Conservation (phyloP, 768 basidiomycete genomes). For the Solioccasus polychromus region DNA sequence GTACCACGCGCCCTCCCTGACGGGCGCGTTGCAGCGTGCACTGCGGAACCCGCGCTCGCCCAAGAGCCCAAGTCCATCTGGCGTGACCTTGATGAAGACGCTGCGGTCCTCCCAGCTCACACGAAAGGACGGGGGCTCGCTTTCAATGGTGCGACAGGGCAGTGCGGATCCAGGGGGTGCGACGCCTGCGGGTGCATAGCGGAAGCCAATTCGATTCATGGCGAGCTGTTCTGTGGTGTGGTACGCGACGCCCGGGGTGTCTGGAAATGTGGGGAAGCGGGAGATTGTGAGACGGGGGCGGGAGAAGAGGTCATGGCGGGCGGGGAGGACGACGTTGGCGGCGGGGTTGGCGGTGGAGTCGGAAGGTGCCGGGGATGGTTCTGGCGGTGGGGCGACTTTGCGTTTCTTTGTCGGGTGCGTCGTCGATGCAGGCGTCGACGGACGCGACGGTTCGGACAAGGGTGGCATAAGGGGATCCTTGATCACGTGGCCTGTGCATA, state of each 20-base stretch:
- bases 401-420: constrained; percentile 41
- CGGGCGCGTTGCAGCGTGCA: constrained; percentile 84
- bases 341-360: constrained; percentile 38
- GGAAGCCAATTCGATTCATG: constrained; percentile 73
- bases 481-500: constrained; percentile 19
- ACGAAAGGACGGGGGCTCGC: constrained; percentile 62
- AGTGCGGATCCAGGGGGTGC: constrained; percentile 52
- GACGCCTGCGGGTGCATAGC: constrained; percentile 79
- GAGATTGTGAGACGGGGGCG: constrained; percentile 72
- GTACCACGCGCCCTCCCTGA: constrained; percentile 91
- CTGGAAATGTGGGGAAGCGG: constrained; percentile 67
- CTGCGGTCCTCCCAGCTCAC: constrained; percentile 93
- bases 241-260: constrained; percentile 51
- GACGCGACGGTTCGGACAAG: constrained; percentile 32
- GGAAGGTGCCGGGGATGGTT: constrained; percentile 58
- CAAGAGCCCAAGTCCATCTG: constrained; percentile 70
- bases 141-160: constrained; percentile 80
- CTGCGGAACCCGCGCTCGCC: constrained; percentile 91
- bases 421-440: constrained; percentile 29
- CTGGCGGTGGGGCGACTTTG: constrained; percentile 44
- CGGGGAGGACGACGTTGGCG: constrained; percentile 54
- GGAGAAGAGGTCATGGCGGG: constrained; percentile 65
- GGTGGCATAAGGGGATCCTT: constrained; percentile 11
- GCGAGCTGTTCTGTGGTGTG: constrained; percentile 69
- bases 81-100: constrained; percentile 72